Evolutionary conservation across 2,329 filamentous ascomycete genomes (phyloP).

Genomic region (Apiospora marii): DNA sequence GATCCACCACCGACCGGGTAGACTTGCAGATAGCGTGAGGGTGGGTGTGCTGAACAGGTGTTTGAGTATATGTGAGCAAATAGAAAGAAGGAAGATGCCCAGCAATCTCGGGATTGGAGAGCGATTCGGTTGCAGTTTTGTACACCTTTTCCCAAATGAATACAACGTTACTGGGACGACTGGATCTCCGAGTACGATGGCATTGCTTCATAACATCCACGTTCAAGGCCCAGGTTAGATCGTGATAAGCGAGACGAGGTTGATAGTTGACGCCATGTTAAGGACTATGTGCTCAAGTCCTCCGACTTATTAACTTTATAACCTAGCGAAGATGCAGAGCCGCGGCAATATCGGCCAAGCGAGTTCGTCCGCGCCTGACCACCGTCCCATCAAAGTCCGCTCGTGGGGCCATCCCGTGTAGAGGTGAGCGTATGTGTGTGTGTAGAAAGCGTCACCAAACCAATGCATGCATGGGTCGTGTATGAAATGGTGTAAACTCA

Average conservation of each 20-base stretch:
- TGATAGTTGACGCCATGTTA: not conserved
- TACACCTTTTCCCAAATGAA: not conserved
- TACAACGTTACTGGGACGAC: not conserved
- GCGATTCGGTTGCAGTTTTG: not conserved
- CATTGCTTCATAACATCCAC: not conserved
- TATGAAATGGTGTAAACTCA: not conserved
- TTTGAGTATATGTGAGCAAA: not conserved
- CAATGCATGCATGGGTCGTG: not conserved
- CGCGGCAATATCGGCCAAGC: not conserved
- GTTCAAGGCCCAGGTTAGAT: not conserved
- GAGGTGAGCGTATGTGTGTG: not conserved
- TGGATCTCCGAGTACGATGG: not conserved
- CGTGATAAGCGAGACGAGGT: not conserved
- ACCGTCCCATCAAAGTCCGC: not conserved
- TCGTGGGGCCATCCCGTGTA: not conserved
- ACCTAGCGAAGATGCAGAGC: not conserved
- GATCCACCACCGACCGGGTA: not conserved
- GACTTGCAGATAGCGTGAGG: not conserved
- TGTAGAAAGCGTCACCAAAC: not conserved
- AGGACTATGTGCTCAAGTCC: not conserved
- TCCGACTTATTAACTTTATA: not conserved
- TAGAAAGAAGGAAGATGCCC: not conserved
- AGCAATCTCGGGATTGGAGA: not conserved
- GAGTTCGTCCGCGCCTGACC: not conserved
- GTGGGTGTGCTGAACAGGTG: not conserved